Evolutionary conservation across 2,329 filamentous ascomycete genomes (phyloP).

Genomic region (Fusarium humuli): DNA sequence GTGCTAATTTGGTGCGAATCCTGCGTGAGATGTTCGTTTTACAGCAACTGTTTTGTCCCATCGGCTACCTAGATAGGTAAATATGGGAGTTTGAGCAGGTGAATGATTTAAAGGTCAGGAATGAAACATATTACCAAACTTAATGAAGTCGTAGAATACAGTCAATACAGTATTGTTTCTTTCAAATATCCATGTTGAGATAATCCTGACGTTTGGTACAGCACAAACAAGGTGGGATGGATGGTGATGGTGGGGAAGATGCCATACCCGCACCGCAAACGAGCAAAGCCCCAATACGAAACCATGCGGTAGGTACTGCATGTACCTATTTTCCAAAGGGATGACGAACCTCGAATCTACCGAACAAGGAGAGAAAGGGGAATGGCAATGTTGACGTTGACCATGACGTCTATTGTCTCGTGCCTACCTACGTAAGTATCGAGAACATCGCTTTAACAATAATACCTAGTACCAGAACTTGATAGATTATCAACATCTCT

Average conservation of each 20-base stretch:
- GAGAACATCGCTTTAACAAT: too few species aligned
- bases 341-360: slow-evolving; percentile 7
- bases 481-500: too few species aligned
- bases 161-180: too few species aligned
- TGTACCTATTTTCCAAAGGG: background rate
- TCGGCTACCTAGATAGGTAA: background rate
- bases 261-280: background rate
- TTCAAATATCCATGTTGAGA: too few species aligned
- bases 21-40: background rate
- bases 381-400: background rate
- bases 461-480: too few species aligned
- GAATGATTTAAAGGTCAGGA: background rate
- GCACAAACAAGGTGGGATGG: background rate
- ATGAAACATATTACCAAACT: too few species aligned
- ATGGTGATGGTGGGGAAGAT: slow-evolving; percentile 14
- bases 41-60: background rate
- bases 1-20: background rate
- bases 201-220: background rate
- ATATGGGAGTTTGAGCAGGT: background rate
- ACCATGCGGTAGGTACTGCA: too few species aligned
- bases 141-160: too few species aligned
- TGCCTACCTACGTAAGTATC: background rate
- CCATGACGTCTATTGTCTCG: background rate
- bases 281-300: slow-evolving; percentile 9
- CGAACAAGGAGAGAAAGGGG: background rate